Evolutionary conservation across 139 green algal genomes (phyloP).

Genomic region (Volvox africanus): DNA sequence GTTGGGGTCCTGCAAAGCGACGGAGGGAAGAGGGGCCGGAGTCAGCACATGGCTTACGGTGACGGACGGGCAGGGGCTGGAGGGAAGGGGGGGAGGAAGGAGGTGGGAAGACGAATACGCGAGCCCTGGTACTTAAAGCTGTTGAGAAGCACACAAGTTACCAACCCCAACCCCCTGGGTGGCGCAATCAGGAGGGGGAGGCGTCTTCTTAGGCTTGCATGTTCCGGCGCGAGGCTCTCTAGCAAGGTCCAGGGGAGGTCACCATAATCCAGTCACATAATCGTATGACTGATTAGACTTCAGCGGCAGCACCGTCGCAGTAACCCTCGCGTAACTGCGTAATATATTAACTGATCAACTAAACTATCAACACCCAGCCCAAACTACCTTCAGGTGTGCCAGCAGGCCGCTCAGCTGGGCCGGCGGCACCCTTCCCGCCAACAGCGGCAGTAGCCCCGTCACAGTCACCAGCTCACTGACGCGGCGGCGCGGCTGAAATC

Average conservation of each 20-base stretch:
- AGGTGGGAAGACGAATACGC: too few species aligned
- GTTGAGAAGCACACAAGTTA: too few species aligned
- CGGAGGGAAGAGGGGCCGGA: background rate
- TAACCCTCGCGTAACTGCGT: too few species aligned
- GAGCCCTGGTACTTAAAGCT: too few species aligned
- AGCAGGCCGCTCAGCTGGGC: background rate
- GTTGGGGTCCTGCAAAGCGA: background rate
- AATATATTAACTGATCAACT: background rate
- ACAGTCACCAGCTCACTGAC: conserved; percentile 13
- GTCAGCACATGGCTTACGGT: background rate
- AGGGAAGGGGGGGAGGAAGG: background rate
- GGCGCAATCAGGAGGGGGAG: too few species aligned
- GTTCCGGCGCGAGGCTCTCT: too few species aligned
- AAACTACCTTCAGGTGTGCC: conserved; percentile 24
- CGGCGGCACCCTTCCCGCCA: conserved; percentile 14
- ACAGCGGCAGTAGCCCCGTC: conserved; percentile 33
- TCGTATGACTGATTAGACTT: too few species aligned
- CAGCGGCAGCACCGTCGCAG: too few species aligned
- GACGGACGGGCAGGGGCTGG: background rate
- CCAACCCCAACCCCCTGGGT: too few species aligned
- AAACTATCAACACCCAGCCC: background rate
- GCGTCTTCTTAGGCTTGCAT: too few species aligned
- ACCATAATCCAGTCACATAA: too few species aligned
- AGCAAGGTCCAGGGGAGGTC: too few species aligned
- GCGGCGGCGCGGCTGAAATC: background rate